phyloP scores from a whole-genome alignment of 176 grass and related monocot species.

The Stipa capillata region DNA sequence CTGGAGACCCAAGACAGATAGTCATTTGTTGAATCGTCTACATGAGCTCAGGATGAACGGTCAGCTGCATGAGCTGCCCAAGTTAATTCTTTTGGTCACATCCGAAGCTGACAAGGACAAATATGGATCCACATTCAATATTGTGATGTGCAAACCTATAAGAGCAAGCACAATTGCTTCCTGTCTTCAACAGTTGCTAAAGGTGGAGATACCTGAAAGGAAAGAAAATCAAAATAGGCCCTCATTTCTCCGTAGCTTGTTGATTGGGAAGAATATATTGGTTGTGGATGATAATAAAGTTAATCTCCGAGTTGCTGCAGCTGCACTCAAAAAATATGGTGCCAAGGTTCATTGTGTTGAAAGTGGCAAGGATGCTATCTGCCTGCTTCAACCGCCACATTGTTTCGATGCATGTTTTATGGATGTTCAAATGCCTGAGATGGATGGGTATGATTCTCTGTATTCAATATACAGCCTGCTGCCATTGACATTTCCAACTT shows the following conservation, averaged over 20 bases:
- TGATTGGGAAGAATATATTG: conserved; percentile 89
- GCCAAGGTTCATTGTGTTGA: conserved; percentile 82
- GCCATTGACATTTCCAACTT: not conserved
- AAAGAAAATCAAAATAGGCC: conserved; percentile 51
- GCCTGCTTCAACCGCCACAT: conserved; percentile 59
- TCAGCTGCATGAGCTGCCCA: conserved; percentile 33
- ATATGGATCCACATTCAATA: conserved; percentile 39
- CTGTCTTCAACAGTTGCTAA: conserved; percentile 69
- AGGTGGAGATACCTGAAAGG: conserved; percentile 34
- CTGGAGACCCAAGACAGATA: conserved; percentile 46
- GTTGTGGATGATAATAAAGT: conserved; percentile 96
- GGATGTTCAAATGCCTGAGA: conserved; percentile 99
- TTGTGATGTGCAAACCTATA: conserved; percentile 82
- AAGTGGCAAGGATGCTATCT: conserved; percentile 74
- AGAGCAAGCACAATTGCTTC: conserved; percentile 82
- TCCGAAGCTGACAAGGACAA: conserved; percentile 61
- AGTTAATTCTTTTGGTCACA: conserved; percentile 63
- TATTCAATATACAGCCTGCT: conserved; percentile 5
- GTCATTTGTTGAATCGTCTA: conserved; percentile 42
- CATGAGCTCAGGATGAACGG: conserved; percentile 25
- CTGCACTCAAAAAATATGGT: conserved; percentile 73
- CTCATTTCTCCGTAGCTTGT: conserved; percentile 42
- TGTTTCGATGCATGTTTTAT: conserved; percentile 90
- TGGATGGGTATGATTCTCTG: conserved; percentile 80
- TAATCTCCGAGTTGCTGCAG: conserved; percentile 83